Evolutionary conservation across 2,329 filamentous ascomycete species (phyloP).

Genomic region (Pyricularia sp.): DNA sequence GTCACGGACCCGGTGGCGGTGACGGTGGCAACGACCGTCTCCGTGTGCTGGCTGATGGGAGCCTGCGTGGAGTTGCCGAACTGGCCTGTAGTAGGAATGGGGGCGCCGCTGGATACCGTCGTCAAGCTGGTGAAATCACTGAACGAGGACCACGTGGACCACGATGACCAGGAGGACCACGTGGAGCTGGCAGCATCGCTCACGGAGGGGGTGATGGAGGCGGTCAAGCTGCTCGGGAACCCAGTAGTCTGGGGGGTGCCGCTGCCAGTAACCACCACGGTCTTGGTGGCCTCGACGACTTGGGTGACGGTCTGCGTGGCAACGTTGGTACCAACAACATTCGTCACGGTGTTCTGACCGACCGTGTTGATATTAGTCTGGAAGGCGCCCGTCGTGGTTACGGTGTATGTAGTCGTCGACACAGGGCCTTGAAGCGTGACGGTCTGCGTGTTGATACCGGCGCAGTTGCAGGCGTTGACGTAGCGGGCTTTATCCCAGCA

Average conservation of each 20-base stretch:
- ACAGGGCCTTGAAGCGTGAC: background rate
- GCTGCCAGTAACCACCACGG: background rate
- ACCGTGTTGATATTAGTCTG: background rate
- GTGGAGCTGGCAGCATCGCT: background rate
- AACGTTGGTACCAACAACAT: background rate
- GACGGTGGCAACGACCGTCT: background rate
- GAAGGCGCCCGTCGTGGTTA: background rate
- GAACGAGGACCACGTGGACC: background rate
- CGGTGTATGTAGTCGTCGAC: background rate
- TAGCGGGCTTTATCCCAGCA: background rate
- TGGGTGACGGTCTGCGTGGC: background rate
- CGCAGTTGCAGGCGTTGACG: conserved; percentile 1
- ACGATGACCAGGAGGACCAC: background rate
- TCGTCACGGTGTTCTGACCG: background rate
- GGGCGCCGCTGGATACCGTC: background rate
- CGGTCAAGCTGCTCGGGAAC: background rate
- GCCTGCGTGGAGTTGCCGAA: background rate
- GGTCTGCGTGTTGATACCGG: background rate
- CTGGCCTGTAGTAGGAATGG: background rate
- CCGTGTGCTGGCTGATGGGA: background rate
- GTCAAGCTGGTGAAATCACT: background rate
- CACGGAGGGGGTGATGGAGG: background rate
- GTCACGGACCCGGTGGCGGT: background rate
- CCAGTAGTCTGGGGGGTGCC: background rate
- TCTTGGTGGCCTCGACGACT: background rate